These are phyloP conservation scores for Colletotrichum sp. DNA, from an alignment of 2,329 filamentous ascomycete genomes.

Conservation along the genomic window DNA sequence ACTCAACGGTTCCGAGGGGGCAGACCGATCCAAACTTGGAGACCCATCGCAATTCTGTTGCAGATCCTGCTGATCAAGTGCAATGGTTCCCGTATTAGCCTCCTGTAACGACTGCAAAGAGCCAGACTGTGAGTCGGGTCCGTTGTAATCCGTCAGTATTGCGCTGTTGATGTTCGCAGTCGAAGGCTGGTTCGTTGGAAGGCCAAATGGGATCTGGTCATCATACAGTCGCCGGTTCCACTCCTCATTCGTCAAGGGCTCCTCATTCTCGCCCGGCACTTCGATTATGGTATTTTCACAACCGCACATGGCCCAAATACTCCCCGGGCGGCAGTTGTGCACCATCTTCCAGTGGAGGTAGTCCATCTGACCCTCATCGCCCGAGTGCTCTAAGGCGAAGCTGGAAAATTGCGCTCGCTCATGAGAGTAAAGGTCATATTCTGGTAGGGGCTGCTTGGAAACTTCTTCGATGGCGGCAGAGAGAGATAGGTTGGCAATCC, in stretches of 20 bases:
- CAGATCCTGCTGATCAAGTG: neutral
- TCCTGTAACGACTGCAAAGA: neutral
- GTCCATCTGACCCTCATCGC: neutral
- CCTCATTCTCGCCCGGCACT: neutral
- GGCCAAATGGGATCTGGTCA: neutral
- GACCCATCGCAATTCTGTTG: neutral
- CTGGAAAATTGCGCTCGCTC: neutral
- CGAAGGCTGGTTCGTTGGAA: neutral
- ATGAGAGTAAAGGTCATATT: neutral
- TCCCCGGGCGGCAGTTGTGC: neutral
- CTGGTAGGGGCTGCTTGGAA: neutral
- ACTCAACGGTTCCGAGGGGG: neutral
- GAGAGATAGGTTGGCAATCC: neutral
- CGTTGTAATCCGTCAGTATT: too few species aligned
- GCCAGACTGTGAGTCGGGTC: neutral
- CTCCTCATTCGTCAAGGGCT: neutral
- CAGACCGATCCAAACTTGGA: neutral
- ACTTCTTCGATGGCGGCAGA: neutral
- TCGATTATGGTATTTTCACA: neutral
- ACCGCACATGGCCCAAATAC: neutral
- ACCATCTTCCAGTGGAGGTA: constrained; percentile 2
- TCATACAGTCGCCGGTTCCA: neutral
- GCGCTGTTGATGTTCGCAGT: neutral
- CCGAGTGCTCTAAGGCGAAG: neutral
- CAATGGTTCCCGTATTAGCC: neutral